Conservation (phyloP, 208 protist genomes). For the Strigomonas culicis region DNA sequence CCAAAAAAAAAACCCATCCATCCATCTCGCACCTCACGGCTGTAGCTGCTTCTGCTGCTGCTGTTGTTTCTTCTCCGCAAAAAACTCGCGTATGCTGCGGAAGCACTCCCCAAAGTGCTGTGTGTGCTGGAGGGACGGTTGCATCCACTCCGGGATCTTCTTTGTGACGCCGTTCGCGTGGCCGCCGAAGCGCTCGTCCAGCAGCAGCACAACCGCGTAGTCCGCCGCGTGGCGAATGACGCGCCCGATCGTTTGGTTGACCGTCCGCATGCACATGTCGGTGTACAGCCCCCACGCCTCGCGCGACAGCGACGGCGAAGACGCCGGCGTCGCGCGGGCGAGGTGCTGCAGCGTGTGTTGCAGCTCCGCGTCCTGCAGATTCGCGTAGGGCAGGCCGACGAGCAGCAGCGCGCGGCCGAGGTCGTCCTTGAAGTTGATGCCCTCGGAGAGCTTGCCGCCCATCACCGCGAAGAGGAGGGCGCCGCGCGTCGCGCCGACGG, state of each 20-base stretch:
- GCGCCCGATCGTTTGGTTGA: conserved; percentile 96
- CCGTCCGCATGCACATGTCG: conserved; percentile 94
- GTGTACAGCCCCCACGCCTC: conserved; percentile 80
- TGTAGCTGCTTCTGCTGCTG: too few relatives aligned
- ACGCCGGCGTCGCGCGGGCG: background rate
- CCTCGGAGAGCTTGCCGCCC: conserved; percentile 96
- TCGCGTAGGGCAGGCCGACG: conserved; percentile 96
- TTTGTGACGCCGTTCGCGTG: background rate
- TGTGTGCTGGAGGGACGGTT: conserved; percentile 44
- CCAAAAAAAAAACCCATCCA: background rate
- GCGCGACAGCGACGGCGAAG: conserved; percentile 24
- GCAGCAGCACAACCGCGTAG: conserved; percentile 92
- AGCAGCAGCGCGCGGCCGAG: conserved; percentile 93
- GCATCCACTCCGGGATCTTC: conserved; percentile 52
- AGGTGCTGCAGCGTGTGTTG: conserved; percentile 16
- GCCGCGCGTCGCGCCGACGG: conserved; percentile 33
- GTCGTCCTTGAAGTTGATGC: conserved; percentile 98
- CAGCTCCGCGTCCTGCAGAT: conserved; percentile 87
- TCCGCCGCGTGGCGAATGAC: conserved; percentile 93
- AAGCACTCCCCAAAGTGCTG: conserved; percentile 70
- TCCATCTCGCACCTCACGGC: too few relatives aligned
- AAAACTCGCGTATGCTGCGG: conserved; percentile 58
- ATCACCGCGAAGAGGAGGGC: conserved; percentile 94
- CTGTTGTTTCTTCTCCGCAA: conserved; percentile 17
- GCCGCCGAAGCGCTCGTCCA: conserved; percentile 85